Percentiles rank a stretch among this genome's conserved stretches.
These are phyloP conservation scores for Lipomyces spencermartinsiae DNA, from an alignment of 805 yeast genomes.

Conservation along the genomic window DNA sequence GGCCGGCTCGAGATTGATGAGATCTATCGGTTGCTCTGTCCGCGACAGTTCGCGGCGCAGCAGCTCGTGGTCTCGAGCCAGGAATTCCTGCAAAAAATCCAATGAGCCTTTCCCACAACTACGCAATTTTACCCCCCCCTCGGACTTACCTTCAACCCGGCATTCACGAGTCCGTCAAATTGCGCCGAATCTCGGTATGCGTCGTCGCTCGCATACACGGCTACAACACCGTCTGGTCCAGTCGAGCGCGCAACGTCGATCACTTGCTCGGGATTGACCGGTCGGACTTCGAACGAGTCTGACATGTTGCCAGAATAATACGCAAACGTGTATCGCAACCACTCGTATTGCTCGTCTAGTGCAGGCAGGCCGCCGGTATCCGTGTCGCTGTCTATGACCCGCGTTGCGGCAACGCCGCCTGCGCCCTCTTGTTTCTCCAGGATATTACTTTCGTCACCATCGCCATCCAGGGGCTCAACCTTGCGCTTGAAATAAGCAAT, in stretches of 20 bases:
- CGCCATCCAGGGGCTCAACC: neutral
- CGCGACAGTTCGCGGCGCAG: conserved; percentile 21
- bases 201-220: conserved; percentile 33
- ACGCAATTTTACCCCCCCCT: neutral
- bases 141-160: neutral
- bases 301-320: conserved; percentile 13
- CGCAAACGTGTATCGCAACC: conserved; percentile 17
- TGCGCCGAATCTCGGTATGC: conserved; percentile 10
- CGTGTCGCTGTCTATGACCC: neutral
- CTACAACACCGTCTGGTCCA: conserved; percentile 33
- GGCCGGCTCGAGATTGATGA: conserved; percentile 9
- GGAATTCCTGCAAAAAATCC: conserved; percentile 17
- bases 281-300: conserved; percentile 13
- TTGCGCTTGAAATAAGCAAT: conserved; percentile 13
- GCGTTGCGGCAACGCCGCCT: neutral
- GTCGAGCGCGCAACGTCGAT: conserved; percentile 26
- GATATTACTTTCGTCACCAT: neutral
- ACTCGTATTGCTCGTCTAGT: neutral
- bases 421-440: neutral
- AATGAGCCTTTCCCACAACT: neutral
- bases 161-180: neutral
- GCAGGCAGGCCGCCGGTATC: neutral
- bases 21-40: neutral
- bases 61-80: conserved; percentile 21
- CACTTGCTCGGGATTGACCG: conserved; percentile 20